Evolutionary conservation across 1,284 basidiomycete genomes (phyloP).

Genomic region (Termitomyces sp.): DNA sequence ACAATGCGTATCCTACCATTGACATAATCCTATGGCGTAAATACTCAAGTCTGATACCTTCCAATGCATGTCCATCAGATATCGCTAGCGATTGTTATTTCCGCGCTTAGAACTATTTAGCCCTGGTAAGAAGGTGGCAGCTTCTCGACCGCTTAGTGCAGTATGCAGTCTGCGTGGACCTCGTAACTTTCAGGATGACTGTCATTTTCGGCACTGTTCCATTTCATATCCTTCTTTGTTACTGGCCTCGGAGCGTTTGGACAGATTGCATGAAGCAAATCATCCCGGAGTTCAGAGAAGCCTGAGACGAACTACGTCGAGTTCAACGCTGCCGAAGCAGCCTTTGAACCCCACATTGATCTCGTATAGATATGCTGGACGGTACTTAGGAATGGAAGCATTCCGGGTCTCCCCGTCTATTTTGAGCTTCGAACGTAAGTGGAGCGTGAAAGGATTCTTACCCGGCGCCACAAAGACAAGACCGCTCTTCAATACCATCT

Average conservation of each 20-base stretch:
- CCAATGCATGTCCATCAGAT: not conserved
- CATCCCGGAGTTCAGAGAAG: conserved; percentile 60
- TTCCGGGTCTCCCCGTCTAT: conserved; percentile 87
- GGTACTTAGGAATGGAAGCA: conserved; percentile 84
- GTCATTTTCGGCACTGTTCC: conserved; percentile 74
- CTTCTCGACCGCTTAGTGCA: conserved; percentile 37
- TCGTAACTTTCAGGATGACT: conserved; percentile 95
- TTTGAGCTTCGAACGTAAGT: not conserved
- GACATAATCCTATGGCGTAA: not conserved
- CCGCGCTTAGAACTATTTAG: conserved; percentile 45
- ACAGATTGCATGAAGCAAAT: conserved; percentile 67
- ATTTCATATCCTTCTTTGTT: conserved; percentile 78
- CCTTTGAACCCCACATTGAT: conserved; percentile 82
- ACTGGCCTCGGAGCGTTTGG: conserved; percentile 14
- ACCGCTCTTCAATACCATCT: conserved; percentile 4
- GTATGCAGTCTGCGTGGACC: conserved; percentile 73
- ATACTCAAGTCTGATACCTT: not conserved
- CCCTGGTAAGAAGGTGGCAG: conserved; percentile 46
- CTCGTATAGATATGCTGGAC: conserved; percentile 81
- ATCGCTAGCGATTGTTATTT: not conserved
- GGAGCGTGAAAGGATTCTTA: not conserved
- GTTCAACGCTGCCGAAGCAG: conserved; percentile 69
- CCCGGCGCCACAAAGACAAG: not conserved
- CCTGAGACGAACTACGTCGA: conserved; percentile 73
- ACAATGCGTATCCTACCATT: not conserved